Evolutionary conservation across 2,329 filamentous ascomycete genomes (phyloP).

Genomic region (Lomentospora prolificans): DNA sequence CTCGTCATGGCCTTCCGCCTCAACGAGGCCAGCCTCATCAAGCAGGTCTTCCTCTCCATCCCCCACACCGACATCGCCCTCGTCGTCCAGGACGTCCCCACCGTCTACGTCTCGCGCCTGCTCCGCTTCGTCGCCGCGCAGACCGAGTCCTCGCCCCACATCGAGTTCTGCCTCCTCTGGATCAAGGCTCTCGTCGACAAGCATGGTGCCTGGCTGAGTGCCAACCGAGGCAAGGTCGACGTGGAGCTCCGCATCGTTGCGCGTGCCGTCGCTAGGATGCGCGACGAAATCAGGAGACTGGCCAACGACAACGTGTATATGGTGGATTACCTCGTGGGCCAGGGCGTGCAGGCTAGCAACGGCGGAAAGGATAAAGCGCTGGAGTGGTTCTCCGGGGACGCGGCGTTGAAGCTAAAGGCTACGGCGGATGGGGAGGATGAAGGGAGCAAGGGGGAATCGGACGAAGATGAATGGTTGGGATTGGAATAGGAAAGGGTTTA

Average conservation of each 20-base stretch:
- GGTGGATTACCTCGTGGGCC: slow-evolving; percentile 67
- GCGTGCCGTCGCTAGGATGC: slow-evolving; percentile 69
- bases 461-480: slow-evolving; percentile 21
- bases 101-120: slow-evolving; percentile 76
- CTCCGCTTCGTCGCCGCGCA: slow-evolving; percentile 81
- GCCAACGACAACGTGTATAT: slow-evolving; percentile 85
- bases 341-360: slow-evolving; percentile 23
- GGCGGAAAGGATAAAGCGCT: slow-evolving; percentile 18
- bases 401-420: slow-evolving; percentile 16
- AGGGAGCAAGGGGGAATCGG: slow-evolving; percentile 25
- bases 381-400: slow-evolving; percentile 14
- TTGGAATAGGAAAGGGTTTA: slow-evolving; percentile 9
- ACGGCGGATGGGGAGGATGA: slow-evolving; percentile 21
- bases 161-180: slow-evolving; percentile 93
- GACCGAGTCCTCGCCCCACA: slow-evolving; percentile 80
- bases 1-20: slow-evolving; percentile 95
- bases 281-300: slow-evolving; percentile 70
- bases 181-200: slow-evolving; percentile 72
- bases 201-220: slow-evolving; percentile 78
- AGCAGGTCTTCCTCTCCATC: slow-evolving; percentile 75
- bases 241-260: slow-evolving; percentile 77
- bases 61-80: slow-evolving; percentile 66
- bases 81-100: slow-evolving; percentile 68
- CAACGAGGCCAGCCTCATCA: slow-evolving; percentile 74
- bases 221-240: slow-evolving; percentile 69